phyloP scores from a whole-genome alignment of 768 basidiomycete genomes.

The Chalciporus piperatus region DNA sequence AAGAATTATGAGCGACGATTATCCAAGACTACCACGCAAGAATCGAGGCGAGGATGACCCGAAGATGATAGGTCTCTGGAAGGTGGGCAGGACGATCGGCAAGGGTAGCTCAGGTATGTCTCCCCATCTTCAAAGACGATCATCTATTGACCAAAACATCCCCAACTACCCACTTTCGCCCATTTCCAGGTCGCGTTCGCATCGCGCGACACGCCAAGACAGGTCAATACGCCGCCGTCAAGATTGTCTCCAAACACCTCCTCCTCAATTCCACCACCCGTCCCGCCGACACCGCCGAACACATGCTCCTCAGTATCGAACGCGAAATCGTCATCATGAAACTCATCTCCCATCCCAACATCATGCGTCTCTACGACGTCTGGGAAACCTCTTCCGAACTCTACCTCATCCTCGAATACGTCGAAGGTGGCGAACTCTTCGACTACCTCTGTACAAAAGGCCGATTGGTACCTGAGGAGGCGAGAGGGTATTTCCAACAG shows the following conservation, averaged over 20 bases:
- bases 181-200: slow-evolving; percentile 72
- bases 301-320: slow-evolving; percentile 76
- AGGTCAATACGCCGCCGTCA: slow-evolving; percentile 88
- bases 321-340: slow-evolving; percentile 98
- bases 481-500: slow-evolving; percentile 86
- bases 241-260: slow-evolving; percentile 82
- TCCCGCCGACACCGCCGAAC: slow-evolving; percentile 72
- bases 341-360: slow-evolving; percentile 91
- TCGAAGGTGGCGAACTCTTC: slow-evolving; percentile 93
- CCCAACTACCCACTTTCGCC: not conserved
- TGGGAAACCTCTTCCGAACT: slow-evolving; percentile 92
- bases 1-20: slow-evolving; percentile 22
- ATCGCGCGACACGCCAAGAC: slow-evolving; percentile 87
- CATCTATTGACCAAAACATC: not conserved
- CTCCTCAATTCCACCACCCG: slow-evolving; percentile 64
- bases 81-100: slow-evolving; percentile 80
- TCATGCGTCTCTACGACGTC: slow-evolving; percentile 93
- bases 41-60: slow-evolving; percentile 43
- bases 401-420: slow-evolving; percentile 91
- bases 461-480: slow-evolving; percentile 65
- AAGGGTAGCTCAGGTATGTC: slow-evolving; percentile 71
- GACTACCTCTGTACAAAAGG: slow-evolving; percentile 85
- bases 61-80: slow-evolving; percentile 77
- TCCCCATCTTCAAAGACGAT: not conserved
- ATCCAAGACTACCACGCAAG: slow-evolving; percentile 29